Conservation (phyloP, 2,329 filamentous ascomycete genomes). For the Myriosclerotinia duriaeana region DNA sequence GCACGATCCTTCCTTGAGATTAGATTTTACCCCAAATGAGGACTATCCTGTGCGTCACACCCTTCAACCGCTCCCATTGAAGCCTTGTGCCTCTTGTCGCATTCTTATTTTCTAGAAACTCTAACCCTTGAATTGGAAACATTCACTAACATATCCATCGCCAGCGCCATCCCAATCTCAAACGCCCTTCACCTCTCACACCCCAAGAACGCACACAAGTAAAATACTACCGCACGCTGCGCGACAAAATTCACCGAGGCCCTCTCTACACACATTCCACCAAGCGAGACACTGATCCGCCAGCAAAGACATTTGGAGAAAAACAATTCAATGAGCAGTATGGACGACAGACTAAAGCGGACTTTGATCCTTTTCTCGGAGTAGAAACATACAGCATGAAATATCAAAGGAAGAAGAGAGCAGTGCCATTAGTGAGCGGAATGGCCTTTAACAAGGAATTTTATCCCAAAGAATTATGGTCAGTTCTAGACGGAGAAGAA, state of each 20-base stretch:
- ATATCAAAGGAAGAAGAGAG: slow-evolving; percentile 56
- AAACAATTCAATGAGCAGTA: slow-evolving; percentile 42
- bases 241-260: slow-evolving; percentile 57
- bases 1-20: slow-evolving; percentile 35
- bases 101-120: neutral
- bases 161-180: slow-evolving; percentile 39
- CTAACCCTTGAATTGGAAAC: neutral
- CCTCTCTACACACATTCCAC: slow-evolving; percentile 51
- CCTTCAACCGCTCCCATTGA: neutral
- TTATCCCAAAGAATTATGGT: slow-evolving; percentile 59
- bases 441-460: slow-evolving; percentile 56
- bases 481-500: slow-evolving; percentile 48
- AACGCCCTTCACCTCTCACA: slow-evolving; percentile 45
- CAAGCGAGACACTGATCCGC: slow-evolving; percentile 41
- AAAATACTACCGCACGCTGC: slow-evolving; percentile 51
- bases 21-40: slow-evolving; percentile 46
- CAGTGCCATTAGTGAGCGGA: slow-evolving; percentile 53
- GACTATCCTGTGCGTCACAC: slow-evolving; percentile 47
- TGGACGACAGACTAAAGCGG: slow-evolving; percentile 40
- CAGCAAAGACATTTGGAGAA: slow-evolving; percentile 46
- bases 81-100: neutral
- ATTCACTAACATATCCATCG: neutral
- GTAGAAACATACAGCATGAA: slow-evolving; percentile 60
- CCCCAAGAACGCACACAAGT: slow-evolving; percentile 49
- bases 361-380: slow-evolving; percentile 61